These are phyloP conservation scores for Coemansia sp. DNA, from an alignment of 192 early-diverging fungal genomes.

Conservation along the genomic window DNA sequence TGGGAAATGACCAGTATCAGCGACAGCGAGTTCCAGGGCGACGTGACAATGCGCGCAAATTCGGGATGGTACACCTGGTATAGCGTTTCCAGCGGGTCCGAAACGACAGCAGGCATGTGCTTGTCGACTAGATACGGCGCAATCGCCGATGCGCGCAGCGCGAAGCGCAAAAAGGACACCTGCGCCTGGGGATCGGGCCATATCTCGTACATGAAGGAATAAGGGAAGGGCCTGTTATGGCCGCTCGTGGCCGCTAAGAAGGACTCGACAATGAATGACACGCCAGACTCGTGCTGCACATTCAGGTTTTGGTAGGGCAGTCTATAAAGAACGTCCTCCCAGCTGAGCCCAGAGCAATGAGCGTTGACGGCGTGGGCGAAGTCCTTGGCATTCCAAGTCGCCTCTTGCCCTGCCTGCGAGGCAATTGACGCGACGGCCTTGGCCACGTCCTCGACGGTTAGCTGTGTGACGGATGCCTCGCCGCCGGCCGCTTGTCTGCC, in stretches of 20 bases:
- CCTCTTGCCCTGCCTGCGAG: conserved; percentile 22
- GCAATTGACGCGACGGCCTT: conserved; percentile 41
- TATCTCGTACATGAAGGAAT: conserved; percentile 52
- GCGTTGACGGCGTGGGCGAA: conserved; percentile 34
- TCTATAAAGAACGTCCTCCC: conserved; percentile 51
- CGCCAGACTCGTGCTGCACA: conserved; percentile 37
- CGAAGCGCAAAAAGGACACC: conserved; percentile 37
- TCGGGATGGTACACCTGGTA: conserved; percentile 47
- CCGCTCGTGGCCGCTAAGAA: conserved; percentile 37
- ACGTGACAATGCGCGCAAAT: conserved; percentile 41
- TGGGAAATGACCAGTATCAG: conserved; percentile 49
- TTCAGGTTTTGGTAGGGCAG: conserved; percentile 32
- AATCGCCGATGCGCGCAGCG: conserved; percentile 21
- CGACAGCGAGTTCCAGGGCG: conserved; percentile 55
- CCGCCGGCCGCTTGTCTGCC: no score
- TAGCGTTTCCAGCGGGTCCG: conserved; percentile 46
- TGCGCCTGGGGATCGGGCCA: conserved; percentile 50
- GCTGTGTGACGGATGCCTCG: conserved; percentile 1
- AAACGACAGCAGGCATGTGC: conserved; percentile 41
- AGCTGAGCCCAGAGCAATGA: conserved; percentile 32
- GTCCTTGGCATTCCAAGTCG: conserved; percentile 26
- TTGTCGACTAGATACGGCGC: conserved; percentile 40
- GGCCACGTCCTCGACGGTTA: conserved; percentile 36
- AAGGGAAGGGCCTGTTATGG: conserved; percentile 46
- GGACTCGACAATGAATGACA: conserved; percentile 35